Evolutionary conservation across 768 basidiomycete genomes (phyloP).

Genomic region (Leucocoprinus sp.): DNA sequence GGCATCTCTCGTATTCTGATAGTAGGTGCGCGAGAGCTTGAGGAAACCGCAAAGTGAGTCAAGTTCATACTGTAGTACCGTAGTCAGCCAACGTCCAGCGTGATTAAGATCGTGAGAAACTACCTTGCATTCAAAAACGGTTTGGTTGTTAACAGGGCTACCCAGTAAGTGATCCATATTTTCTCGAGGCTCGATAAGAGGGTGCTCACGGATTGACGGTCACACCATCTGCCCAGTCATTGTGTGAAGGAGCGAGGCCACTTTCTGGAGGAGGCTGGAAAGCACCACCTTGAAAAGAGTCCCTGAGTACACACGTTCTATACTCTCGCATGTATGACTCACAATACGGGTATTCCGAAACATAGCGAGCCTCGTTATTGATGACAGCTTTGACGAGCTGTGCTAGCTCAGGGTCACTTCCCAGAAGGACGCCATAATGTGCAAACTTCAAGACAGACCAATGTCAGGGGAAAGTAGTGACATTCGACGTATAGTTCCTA

Average conservation of each 20-base stretch:
- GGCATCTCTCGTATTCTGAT: constrained; percentile 58
- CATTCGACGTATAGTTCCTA: constrained; percentile 18
- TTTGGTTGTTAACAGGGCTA: constrained; percentile 60
- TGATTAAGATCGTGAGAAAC: not conserved
- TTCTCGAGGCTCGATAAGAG: not conserved
- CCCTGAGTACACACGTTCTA: not conserved
- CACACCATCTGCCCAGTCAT: constrained; percentile 63
- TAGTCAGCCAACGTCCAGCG: not conserved
- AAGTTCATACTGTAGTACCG: constrained; percentile 52
- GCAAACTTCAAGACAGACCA: constrained; percentile 42
- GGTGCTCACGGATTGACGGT: constrained; percentile 61
- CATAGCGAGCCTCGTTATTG: constrained; percentile 71
- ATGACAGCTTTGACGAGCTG: constrained; percentile 73
- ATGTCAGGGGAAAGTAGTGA: not conserved
- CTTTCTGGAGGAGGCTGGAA: constrained; percentile 80
- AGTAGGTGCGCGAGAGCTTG: constrained; percentile 69
- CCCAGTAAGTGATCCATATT: not conserved
- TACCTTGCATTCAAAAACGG: constrained; percentile 81
- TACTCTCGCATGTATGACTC: constrained; percentile 2
- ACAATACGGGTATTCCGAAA: constrained; percentile 70
- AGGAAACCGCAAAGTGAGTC: constrained; percentile 75
- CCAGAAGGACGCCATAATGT: constrained; percentile 54
- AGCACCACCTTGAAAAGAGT: constrained; percentile 43
- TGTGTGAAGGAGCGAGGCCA: constrained; percentile 52
- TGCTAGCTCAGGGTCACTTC: constrained; percentile 49